Conservation (phyloP, 1,284 basidiomycete genomes). For the Phlebopus sp. region DNA sequence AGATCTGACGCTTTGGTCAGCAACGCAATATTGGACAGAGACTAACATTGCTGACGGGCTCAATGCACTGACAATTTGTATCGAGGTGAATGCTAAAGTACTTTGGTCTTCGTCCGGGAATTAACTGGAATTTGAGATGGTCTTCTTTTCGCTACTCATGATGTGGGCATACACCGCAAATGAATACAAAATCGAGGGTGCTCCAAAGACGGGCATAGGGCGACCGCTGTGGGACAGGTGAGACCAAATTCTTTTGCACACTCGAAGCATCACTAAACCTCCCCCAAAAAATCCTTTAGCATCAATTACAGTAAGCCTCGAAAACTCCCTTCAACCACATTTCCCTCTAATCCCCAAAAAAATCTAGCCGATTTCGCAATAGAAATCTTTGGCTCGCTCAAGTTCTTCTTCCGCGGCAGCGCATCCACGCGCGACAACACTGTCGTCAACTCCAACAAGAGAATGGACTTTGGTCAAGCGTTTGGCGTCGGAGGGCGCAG, state of each 20-base stretch:
- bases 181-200: conserved; percentile 53
- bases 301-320: conserved; percentile 63
- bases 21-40: conserved; percentile 74
- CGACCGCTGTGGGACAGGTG: conserved; percentile 72
- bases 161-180: conserved; percentile 75
- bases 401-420: conserved; percentile 57
- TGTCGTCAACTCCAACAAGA: conserved; percentile 23
- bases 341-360: conserved; percentile 8
- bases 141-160: conserved; percentile 76
- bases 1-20: conserved; percentile 31
- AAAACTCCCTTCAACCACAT: background rate
- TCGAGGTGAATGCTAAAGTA: conserved; percentile 55
- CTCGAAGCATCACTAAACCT: conserved; percentile 8
- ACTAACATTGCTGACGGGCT: conserved; percentile 81
- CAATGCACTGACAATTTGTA: conserved; percentile 76
- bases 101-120: background rate
- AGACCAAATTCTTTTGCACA: conserved; percentile 14
- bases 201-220: conserved; percentile 50
- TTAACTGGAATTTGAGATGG: conserved; percentile 53
- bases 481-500: conserved; percentile 42
- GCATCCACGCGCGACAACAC: conserved; percentile 37
- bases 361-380: conserved; percentile 57
- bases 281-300: conserved; percentile 32
- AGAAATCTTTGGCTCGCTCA: conserved; percentile 63
- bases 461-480: conserved; percentile 46